phyloP scores from a whole-genome alignment of 1,284 basidiomycete genomes.

The Agaricales sp. region DNA sequence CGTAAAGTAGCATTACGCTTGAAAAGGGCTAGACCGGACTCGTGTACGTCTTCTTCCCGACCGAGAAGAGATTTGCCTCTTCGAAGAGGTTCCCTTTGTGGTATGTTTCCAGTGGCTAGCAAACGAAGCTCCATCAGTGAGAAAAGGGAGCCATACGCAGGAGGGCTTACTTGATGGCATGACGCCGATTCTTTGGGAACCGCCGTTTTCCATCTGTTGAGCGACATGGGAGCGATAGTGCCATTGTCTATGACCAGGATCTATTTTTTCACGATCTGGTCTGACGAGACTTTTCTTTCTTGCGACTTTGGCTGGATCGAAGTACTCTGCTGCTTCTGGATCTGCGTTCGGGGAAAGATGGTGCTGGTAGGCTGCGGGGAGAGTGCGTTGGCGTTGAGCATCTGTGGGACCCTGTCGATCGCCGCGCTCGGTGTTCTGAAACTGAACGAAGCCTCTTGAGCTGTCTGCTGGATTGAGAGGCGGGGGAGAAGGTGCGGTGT shows the following conservation, averaged over 20 bases:
- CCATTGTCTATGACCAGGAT: conserved; percentile 90
- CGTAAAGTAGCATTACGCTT: conserved; percentile 73
- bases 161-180: not conserved
- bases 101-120: conserved; percentile 76
- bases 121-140: too few species aligned
- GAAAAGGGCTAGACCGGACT: conserved; percentile 82
- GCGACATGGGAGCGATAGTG: conserved; percentile 90
- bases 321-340: conserved; percentile 34
- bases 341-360: conserved; percentile 38
- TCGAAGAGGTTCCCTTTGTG: conserved; percentile 53
- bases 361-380: conserved; percentile 46
- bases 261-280: conserved; percentile 95
- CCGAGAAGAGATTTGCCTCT: conserved; percentile 83
- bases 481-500: conserved; percentile 9
- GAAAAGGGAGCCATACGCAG: too few species aligned
- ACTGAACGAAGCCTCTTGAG: conserved; percentile 44
- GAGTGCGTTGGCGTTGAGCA: conserved; percentile 33
- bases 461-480: conserved; percentile 25
- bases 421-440: conserved; percentile 56
- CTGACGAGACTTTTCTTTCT: conserved; percentile 91
- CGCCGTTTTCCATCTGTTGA: conserved; percentile 56
- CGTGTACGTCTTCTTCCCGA: conserved; percentile 79
- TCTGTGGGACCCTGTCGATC: conserved; percentile 50
- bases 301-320: conserved; percentile 37
- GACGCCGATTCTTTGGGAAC: conserved; percentile 4